A percentile compares a stretch with the other conserved stretches of the same genome.
These are phyloP conservation scores for Phalaenopsis equestris DNA, from an alignment of 106 monocot genomes.

Conservation along the genomic window DNA sequence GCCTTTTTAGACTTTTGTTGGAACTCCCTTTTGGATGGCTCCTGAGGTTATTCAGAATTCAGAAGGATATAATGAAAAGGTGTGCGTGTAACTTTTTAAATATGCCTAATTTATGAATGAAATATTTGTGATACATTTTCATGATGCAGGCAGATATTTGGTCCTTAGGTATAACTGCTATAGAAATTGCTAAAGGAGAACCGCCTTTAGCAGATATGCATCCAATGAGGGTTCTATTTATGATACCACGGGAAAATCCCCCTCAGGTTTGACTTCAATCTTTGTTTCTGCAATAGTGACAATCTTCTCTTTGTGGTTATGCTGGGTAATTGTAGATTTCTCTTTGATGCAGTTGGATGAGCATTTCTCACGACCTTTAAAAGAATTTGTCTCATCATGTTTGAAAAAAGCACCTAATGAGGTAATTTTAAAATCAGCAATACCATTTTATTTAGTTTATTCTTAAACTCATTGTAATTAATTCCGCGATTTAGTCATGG, in stretches of 20 bases:
- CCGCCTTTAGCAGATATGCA: constrained; percentile 95
- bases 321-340: not conserved
- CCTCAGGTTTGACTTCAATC: constrained; percentile 58
- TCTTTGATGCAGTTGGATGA: constrained; percentile 74
- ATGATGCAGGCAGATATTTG: constrained; percentile 95
- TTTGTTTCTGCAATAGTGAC: not conserved
- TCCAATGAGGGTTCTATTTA: constrained; percentile 99
- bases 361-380: constrained; percentile 87
- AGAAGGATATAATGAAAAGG: constrained; percentile 99
- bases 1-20: constrained; percentile 82
- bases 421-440: constrained; percentile 33
- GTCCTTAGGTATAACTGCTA: constrained; percentile 98
- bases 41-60: constrained; percentile 98
- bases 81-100: constrained; percentile 7
- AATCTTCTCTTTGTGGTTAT: not conserved
- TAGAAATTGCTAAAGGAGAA: constrained; percentile 99
- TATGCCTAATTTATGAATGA: not conserved
- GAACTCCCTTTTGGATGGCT: constrained; percentile 99
- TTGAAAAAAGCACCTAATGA: constrained; percentile 79
- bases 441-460: not conserved
- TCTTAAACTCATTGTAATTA: too few relatives aligned
- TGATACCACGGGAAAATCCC: constrained; percentile 98
- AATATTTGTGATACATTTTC: constrained; percentile 10
- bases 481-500: not conserved
- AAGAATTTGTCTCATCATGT: constrained; percentile 91